These are phyloP conservation scores for Fusarium subtropicale DNA, from an alignment of 2,329 filamentous ascomycete species.

Conservation along the genomic window DNA sequence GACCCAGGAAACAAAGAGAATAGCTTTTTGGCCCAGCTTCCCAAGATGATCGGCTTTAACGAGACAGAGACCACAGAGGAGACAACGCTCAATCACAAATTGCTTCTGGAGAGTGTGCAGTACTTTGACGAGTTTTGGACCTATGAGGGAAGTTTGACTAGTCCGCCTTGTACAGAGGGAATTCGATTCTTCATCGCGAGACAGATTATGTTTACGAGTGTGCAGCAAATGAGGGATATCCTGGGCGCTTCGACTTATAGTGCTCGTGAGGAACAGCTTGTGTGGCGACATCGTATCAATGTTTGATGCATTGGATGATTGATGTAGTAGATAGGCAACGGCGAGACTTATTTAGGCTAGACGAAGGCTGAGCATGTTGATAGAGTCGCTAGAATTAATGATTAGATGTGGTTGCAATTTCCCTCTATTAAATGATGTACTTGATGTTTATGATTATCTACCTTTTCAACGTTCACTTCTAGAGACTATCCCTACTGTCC, in stretches of 20 bases:
- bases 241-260: slow-evolving; percentile 37
- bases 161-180: slow-evolving; percentile 31
- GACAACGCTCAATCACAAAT: slow-evolving; percentile 6
- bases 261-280: slow-evolving; percentile 34
- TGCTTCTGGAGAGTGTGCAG: slow-evolving; percentile 24
- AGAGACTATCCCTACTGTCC: not conserved
- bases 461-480: accelerated
- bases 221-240: slow-evolving; percentile 36
- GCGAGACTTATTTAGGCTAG: not conserved
- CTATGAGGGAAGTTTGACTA: slow-evolving; percentile 39
- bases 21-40: slow-evolving; percentile 23
- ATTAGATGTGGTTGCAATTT: not conserved
- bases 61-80: slow-evolving; percentile 8
- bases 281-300: slow-evolving; percentile 38
- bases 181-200: slow-evolving; percentile 36
- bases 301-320: not conserved
- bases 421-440: accelerated
- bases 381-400: no score
- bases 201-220: slow-evolving; percentile 35
- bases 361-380: not conserved
- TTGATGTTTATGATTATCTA: not conserved
- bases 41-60: slow-evolving; percentile 31
- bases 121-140: slow-evolving; percentile 42
- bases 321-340: no score
- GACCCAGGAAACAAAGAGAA: slow-evolving; percentile 32